Base-by-base conservation (phyloP, 2,329 filamentous ascomycete species). In the Cryphonectria parasitica region DNA sequence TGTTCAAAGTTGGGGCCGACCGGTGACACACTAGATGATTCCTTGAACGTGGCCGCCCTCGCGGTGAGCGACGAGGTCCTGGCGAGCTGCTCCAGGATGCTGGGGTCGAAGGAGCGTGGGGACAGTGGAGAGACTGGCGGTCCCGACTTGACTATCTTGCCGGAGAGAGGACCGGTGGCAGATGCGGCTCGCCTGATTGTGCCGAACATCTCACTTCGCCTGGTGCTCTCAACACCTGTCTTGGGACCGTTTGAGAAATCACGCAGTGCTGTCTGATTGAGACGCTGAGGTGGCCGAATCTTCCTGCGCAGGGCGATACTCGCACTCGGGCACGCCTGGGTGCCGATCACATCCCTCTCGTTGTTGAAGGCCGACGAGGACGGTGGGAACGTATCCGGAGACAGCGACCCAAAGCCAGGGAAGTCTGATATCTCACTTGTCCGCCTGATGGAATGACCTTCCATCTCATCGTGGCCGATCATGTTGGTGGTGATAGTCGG, bases 111-210 rank as follows among this genome's bases (percentile, higher is more conserved):
- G 73, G 78, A 78, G 71, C 83, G 78, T 17, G 83, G 83, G 0
- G 83, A 85, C 22, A 83, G 81, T 0, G 83, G 82, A 3, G 80
- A 81, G 0, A 77, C 73, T 13, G 73, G 65, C 22, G 69, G 45
- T 17, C 74, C 71, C 2, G 78, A 75, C 73, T 85, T 85, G 64
- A 83, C 81, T 19, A 85, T 81, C 28, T 83, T 79, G 17, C 79
- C 80, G 49, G 79, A 73, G 62, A 82, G 76, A 64, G 74, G 78
- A 7, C 86, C 84, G 4, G 82, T 84, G 11, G 85, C 82, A 2
- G 87, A 89, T 19, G 84, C 83, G 60, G 88, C 87, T 58, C 87
- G 84, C 34, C 86, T 83, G 79, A 89, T 86, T 2, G 85, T 83
- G 71, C 82, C 82, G 2, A 82, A 79, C 25, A 81, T 78, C 34